Percentiles rank a stretch among this genome's conserved stretches.
Evolutionary conservation across 805 yeast genomes (phyloP).

Genomic region (Candida xyloterini): DNA sequence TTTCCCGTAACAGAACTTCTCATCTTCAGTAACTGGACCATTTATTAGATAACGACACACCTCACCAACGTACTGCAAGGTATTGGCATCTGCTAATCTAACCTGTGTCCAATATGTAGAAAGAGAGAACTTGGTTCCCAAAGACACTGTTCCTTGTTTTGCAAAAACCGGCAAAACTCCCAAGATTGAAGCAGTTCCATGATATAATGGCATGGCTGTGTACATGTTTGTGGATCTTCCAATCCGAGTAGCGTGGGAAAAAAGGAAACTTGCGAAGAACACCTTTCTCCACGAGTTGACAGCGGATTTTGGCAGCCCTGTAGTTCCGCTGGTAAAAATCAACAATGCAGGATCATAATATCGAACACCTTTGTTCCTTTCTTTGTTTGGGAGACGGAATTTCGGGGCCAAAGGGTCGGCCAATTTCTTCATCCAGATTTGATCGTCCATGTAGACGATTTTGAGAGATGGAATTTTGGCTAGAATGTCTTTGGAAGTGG

Average conservation of each 20-base stretch:
- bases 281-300: slow-evolving; percentile 89
- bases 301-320: slow-evolving; percentile 93
- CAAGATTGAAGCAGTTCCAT: slow-evolving; percentile 86
- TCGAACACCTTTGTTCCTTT: slow-evolving; percentile 56
- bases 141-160: slow-evolving; percentile 71
- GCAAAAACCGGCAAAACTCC: slow-evolving; percentile 65
- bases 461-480: slow-evolving; percentile 31
- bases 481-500: slow-evolving; percentile 39
- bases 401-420: slow-evolving; percentile 36
- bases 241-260: slow-evolving; percentile 66
- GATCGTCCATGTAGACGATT: slow-evolving; percentile 22
- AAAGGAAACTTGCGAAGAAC: slow-evolving; percentile 63
- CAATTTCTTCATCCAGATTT: slow-evolving; percentile 11
- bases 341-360: slow-evolving; percentile 66
- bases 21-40: slow-evolving; percentile 42
- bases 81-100: slow-evolving; percentile 64
- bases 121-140: slow-evolving; percentile 80
- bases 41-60: slow-evolving; percentile 78
- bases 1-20: slow-evolving; percentile 23
- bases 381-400: slow-evolving; percentile 52
- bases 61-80: slow-evolving; percentile 92
- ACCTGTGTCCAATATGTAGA: slow-evolving; percentile 90
- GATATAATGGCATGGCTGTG: slow-evolving; percentile 95
- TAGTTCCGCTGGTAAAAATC: slow-evolving; percentile 91
- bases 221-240: slow-evolving; percentile 55